Conservation (phyloP, 2,329 filamentous ascomycete genomes). For the Paraconiothyrium brasiliense region DNA sequence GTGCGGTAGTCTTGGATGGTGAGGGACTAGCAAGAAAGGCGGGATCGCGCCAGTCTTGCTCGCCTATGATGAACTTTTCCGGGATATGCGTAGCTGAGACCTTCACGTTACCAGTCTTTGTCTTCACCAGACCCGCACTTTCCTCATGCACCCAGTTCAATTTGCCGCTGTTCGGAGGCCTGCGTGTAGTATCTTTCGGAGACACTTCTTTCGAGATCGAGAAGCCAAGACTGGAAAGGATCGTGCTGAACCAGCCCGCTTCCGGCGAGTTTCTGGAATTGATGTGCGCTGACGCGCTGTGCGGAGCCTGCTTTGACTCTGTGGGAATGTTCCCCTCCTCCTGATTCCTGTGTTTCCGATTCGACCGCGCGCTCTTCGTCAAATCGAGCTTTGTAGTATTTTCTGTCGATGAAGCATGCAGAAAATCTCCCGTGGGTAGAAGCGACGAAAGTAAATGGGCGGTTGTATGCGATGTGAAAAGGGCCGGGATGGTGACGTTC, state of each 20-base stretch:
- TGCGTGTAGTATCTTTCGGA: conserved; percentile 62
- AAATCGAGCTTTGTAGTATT: conserved; percentile 55
- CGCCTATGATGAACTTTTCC: conserved; percentile 79
- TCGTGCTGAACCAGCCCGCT: conserved; percentile 57
- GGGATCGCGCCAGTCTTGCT: conserved; percentile 86
- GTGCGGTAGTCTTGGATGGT: conserved; percentile 31
- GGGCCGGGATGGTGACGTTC: conserved; percentile 90
- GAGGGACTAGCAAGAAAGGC: conserved; percentile 67
- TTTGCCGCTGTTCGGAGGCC: conserved; percentile 76
- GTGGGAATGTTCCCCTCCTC: conserved; percentile 9
- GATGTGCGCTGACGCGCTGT: conserved; percentile 4
- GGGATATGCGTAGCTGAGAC: conserved; percentile 18
- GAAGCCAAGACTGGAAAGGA: conserved; percentile 57
- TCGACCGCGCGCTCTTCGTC: conserved; percentile 27
- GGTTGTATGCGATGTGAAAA: conserved; percentile 95
- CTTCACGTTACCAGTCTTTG: conserved; percentile 34
- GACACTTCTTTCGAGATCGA: conserved; percentile 27
- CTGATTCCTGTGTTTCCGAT: conserved; percentile 37
- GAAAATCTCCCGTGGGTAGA: conserved; percentile 72
- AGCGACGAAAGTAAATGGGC: conserved; percentile 91
- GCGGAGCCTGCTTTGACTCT: conserved; percentile 42
- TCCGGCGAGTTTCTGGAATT: conserved; percentile 35
- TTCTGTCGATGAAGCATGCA: conserved; percentile 68
- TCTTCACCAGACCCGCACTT: conserved; percentile 62
- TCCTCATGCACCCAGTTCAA: conserved; percentile 76